phyloP scores from a whole-genome alignment of 805 yeast species.

The Pichia occidentalis region DNA sequence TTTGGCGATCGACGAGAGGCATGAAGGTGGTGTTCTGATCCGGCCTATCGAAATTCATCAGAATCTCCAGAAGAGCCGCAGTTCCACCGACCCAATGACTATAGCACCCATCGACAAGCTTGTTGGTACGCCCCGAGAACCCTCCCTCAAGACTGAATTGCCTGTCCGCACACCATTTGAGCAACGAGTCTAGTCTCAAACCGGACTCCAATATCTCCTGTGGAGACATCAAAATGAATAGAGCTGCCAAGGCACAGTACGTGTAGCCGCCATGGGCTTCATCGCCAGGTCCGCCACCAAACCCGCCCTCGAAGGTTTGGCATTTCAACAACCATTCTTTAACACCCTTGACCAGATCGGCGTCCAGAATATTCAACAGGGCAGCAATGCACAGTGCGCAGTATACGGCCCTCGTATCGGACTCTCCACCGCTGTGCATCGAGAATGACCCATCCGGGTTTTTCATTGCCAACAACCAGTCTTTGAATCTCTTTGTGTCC shows the following conservation, averaged over 20 bases:
- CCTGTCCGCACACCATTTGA: slow-evolving; percentile 63
- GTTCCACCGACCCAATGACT: slow-evolving; percentile 92
- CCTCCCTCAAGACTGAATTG: slow-evolving; percentile 81
- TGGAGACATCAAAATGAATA: slow-evolving; percentile 40
- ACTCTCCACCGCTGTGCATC: slow-evolving; percentile 75
- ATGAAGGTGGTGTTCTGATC: not conserved
- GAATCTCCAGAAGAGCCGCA: slow-evolving; percentile 54
- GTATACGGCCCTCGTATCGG: slow-evolving; percentile 78
- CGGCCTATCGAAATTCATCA: slow-evolving; percentile 42
- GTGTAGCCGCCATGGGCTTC: slow-evolving; percentile 99
- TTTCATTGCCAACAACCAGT: slow-evolving; percentile 65
- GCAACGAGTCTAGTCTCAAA: slow-evolving; percentile 40
- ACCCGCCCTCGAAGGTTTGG: slow-evolving; percentile 95
- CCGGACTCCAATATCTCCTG: slow-evolving; percentile 24
- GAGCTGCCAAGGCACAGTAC: slow-evolving; percentile 74
- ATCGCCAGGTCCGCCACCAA: slow-evolving; percentile 72
- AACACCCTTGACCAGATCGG: slow-evolving; percentile 47
- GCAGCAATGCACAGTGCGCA: slow-evolving; percentile 76
- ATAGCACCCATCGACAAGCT: slow-evolving; percentile 93
- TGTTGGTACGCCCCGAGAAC: slow-evolving; percentile 82
- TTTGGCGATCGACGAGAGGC: slow-evolving; percentile 43
- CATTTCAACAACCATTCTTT: slow-evolving; percentile 58
- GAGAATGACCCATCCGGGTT: slow-evolving; percentile 66
- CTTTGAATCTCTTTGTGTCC: slow-evolving; percentile 41
- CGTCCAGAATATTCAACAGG: slow-evolving; percentile 54